Base-by-base conservation (phyloP, 2,329 filamentous ascomycete species). In the Aphanoascus verrucosus region DNA sequence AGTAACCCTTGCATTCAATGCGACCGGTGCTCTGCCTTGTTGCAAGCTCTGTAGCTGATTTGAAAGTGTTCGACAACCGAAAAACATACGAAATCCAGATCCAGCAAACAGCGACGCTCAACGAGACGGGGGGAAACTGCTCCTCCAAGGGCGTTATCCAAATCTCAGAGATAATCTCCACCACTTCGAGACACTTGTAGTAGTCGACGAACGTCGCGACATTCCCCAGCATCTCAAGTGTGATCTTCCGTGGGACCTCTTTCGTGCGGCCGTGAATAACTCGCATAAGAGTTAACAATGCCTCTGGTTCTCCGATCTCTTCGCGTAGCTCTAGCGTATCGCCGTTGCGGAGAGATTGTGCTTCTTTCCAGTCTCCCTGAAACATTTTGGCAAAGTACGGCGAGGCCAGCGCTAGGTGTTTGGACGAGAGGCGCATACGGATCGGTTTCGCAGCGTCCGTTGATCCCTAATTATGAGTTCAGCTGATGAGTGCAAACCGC, bases 121-220 rank as follows among this genome's bases (percentile, higher is more conserved):
- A 28, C 3, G 23, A 28, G 7, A 4, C 3, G 23, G 23, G 23
- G 7, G 23, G 23, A 7, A 28, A 7, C 23, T 28, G 23, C 23
- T 28, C 7, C 7, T 28, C 19, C 19, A 50, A 3, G 14, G n/a
- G 2, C 9, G 32, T 43, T 9, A 60, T 56, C 61, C 61, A 63
- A 12, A 50, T 50, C 17, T 56, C 45, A 4, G 47, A 32, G 23
- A 59, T 56, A 1, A 58, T 37, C 15, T 56, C 44, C 9, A 59
- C 46, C n/a, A 45, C 56, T 37, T 61, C 56, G 32, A 56, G 53
- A 43, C 59, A 61, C 3, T 58, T 20, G 32, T 60, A 62, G 20
- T 61, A 63, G 41, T 62, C 61, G 1, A 56, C 52, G 5, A 63
- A 31, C 2, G 55, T 9, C 6, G 60, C 56, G 11, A 62, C 23